Evolutionary conservation across 1,139 yeast species (phyloP), one percentile per base, ranked within the genome.

Genomic region (Hyphopichia buzzinii): DNA sequence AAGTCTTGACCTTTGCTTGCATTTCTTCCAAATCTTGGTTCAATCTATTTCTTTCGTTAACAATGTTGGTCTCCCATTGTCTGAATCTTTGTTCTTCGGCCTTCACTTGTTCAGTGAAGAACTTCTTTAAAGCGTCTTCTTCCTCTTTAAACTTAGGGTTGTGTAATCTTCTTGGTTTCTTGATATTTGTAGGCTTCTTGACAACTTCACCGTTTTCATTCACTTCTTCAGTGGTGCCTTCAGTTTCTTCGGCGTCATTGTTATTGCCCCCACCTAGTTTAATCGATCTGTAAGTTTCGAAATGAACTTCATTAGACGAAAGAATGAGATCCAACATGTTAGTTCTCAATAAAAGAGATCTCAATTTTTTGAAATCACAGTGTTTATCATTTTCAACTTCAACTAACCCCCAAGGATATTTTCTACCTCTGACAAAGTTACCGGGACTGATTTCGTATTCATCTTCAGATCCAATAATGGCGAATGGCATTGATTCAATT

Each of bases 1-100:
- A 67, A 38, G 75, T 62, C 59, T 82, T 84, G 54, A 83, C 79
- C 58, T 83, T 82, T 28, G 65, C 49, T 52, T 90, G 97, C 66
- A 92, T 79, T 50, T 85, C 89, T 54, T 90, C 97, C 55, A 94
- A 76, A 62, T 92, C 98, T 63, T 84, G 86, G 66, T 92, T 92
- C 60, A 94, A 77, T 61, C 96, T 81, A 64, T 89, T 88, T 66
- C 97, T 83, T 68, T 90, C 97, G 50, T 86, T 87, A 46, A 89
- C 94, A 50, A 92, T 87, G 58, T 90, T 90, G 50, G 89, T 87
- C 66, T 90, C 97, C 97, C 98, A 92, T 70, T 90, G 96, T 71
- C 95, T 84, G 68, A 92, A 94, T 58, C 98, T 78, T 55, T 87
- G 95, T 57, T 94, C 98, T 67, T 92, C 98, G 34, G 88, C 87